Percentiles rank a stretch among this genome's conserved stretches.
phyloP scores from a whole-genome alignment of 495 filamentous ascomycete species.

The Xylaria sp. region DNA sequence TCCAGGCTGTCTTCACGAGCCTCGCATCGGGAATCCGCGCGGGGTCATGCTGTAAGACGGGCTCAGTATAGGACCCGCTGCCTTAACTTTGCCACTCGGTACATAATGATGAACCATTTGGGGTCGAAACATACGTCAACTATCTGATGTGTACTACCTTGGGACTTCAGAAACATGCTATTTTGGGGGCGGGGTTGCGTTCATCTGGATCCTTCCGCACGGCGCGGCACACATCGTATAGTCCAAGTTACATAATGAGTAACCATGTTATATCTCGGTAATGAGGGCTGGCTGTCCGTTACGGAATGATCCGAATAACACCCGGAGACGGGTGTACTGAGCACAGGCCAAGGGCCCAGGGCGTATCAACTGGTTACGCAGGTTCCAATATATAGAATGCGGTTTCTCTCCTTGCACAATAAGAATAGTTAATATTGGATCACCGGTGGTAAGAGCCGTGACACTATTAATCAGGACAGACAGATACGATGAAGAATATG shows the following conservation, averaged over 20 bases:
- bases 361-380: too few species aligned
- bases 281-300: too few species aligned
- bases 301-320: too few species aligned
- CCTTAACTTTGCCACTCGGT: not conserved
- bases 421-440: too few species aligned
- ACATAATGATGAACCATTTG: not conserved
- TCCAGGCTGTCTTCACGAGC: not conserved
- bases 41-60: slow-evolving; percentile 6
- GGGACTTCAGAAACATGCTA: not conserved
- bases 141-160: not conserved
- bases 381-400: too few species aligned
- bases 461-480: too few species aligned
- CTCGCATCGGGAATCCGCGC: not conserved
- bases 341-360: too few species aligned
- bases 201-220: not conserved
- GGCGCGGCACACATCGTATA: not conserved
- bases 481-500: not conserved
- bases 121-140: not conserved
- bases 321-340: too few species aligned
- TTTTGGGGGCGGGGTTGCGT: not conserved
- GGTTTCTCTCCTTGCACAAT: too few species aligned
- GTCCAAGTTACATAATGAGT: not conserved
- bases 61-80: not conserved
- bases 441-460: too few species aligned
- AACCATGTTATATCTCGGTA: not conserved